Evolutionary conservation across 352 stramenopile species (phyloP).

Genomic region (Pythium inflatum): DNA sequence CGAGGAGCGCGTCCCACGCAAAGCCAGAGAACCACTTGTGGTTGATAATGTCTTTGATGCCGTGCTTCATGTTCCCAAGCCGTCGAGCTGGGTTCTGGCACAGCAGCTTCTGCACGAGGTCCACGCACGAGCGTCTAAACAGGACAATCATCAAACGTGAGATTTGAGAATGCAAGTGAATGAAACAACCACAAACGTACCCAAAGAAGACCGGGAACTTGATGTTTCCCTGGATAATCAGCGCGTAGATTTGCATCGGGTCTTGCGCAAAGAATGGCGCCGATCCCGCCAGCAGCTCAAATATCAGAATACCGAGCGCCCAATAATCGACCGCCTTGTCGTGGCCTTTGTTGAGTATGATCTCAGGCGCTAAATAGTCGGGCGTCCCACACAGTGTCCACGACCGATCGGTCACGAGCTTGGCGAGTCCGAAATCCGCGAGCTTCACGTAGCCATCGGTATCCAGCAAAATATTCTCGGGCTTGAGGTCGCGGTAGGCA

Average conservation of each 20-base stretch:
- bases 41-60: conserved; percentile 85
- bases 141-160: too few species aligned
- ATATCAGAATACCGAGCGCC: conserved; percentile 90
- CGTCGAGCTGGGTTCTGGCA: conserved; percentile 72
- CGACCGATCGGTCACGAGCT: conserved; percentile 83
- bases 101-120: conserved; percentile 90
- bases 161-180: too few species aligned
- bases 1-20: conserved; percentile 63
- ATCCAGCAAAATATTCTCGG: conserved; percentile 81
- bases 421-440: conserved; percentile 91
- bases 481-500: conserved; percentile 87
- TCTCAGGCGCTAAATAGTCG: conserved; percentile 93
- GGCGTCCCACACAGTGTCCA: conserved; percentile 93
- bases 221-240: conserved; percentile 88
- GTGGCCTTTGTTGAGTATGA: conserved; percentile 92
- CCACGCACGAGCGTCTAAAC: conserved; percentile 70
- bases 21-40: conserved; percentile 83
- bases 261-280: conserved; percentile 91
- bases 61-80: conserved; percentile 84
- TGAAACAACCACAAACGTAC: too few species aligned
- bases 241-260: conserved; percentile 91
- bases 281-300: conserved; percentile 85
- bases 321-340: conserved; percentile 92
- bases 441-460: conserved; percentile 77
- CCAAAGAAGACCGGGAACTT: conserved; percentile 85